A percentile compares a stretch with the other conserved stretches of the same genome.
Conservation (phyloP, 75 land plant species). For the Sequoiadendron giganteum region DNA sequence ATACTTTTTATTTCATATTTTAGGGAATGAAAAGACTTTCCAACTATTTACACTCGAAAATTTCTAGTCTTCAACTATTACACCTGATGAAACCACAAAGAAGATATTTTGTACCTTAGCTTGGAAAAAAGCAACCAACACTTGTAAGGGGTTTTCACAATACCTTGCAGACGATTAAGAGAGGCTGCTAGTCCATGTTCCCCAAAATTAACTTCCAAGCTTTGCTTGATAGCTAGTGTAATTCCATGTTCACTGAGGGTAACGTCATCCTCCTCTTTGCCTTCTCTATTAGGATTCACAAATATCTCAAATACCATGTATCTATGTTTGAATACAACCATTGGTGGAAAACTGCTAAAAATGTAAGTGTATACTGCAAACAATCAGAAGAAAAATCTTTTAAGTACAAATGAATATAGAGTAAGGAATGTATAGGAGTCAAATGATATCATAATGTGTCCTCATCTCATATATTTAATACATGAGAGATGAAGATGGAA, state of each 20-base stretch:
- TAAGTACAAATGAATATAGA: not conserved
- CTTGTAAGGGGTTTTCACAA: not conserved
- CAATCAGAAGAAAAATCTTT: not conserved
- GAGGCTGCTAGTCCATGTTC: conserved; percentile 68
- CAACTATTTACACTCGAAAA: not conserved
- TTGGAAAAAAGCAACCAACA: not conserved
- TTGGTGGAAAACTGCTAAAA: conserved; percentile 8
- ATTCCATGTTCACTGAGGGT: conserved; percentile 35
- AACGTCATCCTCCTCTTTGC: conserved; percentile 29
- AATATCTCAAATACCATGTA: conserved; percentile 83
- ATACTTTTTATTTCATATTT: not conserved
- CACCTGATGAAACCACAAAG: not conserved
- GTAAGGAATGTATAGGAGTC: not conserved
- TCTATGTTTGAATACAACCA: conserved; percentile 70
- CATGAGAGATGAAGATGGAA: not conserved
- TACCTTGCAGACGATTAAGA: conserved; percentile 66
- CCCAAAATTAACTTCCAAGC: conserved; percentile 75
- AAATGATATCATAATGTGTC: not conserved
- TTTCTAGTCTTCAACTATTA: not conserved
- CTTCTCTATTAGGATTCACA: conserved; percentile 36
- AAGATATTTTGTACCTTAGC: not conserved
- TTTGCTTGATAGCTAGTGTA: conserved; percentile 62
- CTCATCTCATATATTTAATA: not conserved
- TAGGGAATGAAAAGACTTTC: not conserved
- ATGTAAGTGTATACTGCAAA: not conserved